Evolutionary conservation across 2,329 filamentous ascomycete species (phyloP), one percentile per base, ranked within the genome.

Genomic region (Neopestalotiopsis rosae): DNA sequence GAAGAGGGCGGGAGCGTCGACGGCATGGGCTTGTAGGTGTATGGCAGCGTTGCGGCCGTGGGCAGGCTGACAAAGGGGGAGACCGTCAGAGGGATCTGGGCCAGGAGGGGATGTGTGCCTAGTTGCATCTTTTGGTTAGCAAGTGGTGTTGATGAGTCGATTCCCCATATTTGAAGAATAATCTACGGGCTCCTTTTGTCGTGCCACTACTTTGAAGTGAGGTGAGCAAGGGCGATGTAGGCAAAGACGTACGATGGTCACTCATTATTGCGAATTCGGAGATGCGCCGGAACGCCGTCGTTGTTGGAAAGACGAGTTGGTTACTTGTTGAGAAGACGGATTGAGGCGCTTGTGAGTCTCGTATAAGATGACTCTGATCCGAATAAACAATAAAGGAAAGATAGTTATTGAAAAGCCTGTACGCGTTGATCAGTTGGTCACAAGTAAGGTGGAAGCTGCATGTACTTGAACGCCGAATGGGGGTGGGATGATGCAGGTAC

Each of bases 21-120:
- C 0, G 95, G 94, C 77, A 98, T 91, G 12, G 90, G 88, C 79
- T 95, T 95, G 87, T 98, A 98, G 74, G 94, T 97, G 84, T 98
- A 98, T 30, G 96, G 95, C 7, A 99, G 89, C 0, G 95, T 97
- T 24, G 95, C 93, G 32, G 95, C 92, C 38, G 93, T 92, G 12
- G 96, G 96, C 40, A 99, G 91, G 70, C 92, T 92, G 75, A 98
- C 90, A 84, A 98, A 98, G 32, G 96, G 96, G 3, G 95, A 98
- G 59, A 98, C 94, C 64, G 94, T 97, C 67, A 99, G 85, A 38
- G 96, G 94, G 56, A 98, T 90, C 83, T 99, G 96, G 73, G 95
- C 93, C 61, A 99, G 90, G 72, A 98, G 89, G 17, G 92, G 93
- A 82, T 98, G 94, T 17, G 94, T 90, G 73, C 88, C 92, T 94